These are phyloP conservation scores for Lathyrus aphaca DNA, from an alignment of 306 rosid genomes.

Conservation along the genomic window DNA sequence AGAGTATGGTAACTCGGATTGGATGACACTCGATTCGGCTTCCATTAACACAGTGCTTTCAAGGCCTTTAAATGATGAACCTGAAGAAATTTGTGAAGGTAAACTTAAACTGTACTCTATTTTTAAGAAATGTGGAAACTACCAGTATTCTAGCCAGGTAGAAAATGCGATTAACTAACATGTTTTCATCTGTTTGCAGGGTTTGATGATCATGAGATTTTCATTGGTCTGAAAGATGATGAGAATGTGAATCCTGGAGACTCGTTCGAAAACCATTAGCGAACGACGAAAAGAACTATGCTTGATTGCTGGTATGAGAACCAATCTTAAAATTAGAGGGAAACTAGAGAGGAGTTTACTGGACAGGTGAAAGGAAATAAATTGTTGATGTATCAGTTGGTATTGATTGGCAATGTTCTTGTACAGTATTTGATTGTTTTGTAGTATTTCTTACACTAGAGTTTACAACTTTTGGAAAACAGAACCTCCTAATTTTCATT, in stretches of 20 bases:
- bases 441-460: conserved; percentile 19
- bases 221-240: conserved; percentile 50
- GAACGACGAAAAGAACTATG: conserved; percentile 31
- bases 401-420: conserved; percentile 34
- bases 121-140: conserved; percentile 34
- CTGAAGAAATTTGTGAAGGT: conserved; percentile 74
- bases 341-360: conserved; percentile 19
- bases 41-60: conserved; percentile 54
- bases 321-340: conserved; percentile 32
- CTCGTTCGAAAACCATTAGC: conserved; percentile 46
- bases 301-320: conserved; percentile 6
- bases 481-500: not conserved
- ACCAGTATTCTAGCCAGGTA: not conserved
- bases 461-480: conserved; percentile 39
- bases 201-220: conserved; percentile 76
- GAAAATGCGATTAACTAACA: conserved; percentile 25
- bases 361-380: conserved; percentile 25
- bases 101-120: conserved; percentile 30
- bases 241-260: conserved; percentile 59
- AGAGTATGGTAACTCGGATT: conserved; percentile 60
- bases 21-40: conserved; percentile 69
- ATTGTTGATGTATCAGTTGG: conserved; percentile 16
- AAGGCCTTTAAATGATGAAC: conserved; percentile 62
- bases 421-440: conserved; percentile 40
- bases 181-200: conserved; percentile 55